Evolutionary conservation across 352 stramenopile genomes (phyloP).

Genomic region (Phytophthora citrophthora): DNA sequence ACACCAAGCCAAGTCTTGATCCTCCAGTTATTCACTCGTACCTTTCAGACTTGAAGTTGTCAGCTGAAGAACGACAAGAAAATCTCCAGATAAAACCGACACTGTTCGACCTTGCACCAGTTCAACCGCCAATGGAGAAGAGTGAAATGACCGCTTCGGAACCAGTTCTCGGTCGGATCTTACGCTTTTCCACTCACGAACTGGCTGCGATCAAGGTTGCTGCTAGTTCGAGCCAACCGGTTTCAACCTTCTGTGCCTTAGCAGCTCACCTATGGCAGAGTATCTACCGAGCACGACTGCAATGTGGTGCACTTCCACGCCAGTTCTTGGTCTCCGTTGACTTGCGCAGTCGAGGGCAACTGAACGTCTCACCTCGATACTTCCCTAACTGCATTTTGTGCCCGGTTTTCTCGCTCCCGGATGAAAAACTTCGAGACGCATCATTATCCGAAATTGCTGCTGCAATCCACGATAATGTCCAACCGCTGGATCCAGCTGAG

Average conservation of each 20-base stretch:
- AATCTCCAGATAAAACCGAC: slow-evolving; percentile 2
- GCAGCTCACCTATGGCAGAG: slow-evolving; percentile 21
- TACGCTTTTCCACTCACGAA: slow-evolving; percentile 20
- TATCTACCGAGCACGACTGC: slow-evolving; percentile 6
- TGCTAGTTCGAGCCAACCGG: background rate
- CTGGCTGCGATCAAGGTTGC: slow-evolving; percentile 20
- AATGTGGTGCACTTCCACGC: slow-evolving; percentile 1
- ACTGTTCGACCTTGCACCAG: slow-evolving; percentile 15
- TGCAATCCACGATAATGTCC: slow-evolving; percentile 9
- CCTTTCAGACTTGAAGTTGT: slow-evolving; percentile 2
- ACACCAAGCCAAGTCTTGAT: background rate
- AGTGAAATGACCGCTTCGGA: background rate
- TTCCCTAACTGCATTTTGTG: slow-evolving; percentile 32
- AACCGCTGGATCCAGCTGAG: slow-evolving; percentile 6
- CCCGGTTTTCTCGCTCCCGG: slow-evolving; percentile 23
- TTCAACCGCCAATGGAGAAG: background rate
- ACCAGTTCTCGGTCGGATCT: slow-evolving; percentile 11
- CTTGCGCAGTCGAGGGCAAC: slow-evolving; percentile 23
- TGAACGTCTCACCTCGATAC: slow-evolving; percentile 24
- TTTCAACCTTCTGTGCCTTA: slow-evolving; percentile 22
- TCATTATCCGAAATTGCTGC: slow-evolving; percentile 7
- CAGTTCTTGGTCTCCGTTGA: slow-evolving; percentile 28
- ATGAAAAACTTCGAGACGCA: slow-evolving; percentile 9
- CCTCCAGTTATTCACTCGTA: slow-evolving; percentile 15
- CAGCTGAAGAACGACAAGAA: slow-evolving; percentile 2